These are phyloP conservation scores for Acanthochlamys bracteata DNA, from an alignment of 106 monocot genomes.

Conservation along the genomic window DNA sequence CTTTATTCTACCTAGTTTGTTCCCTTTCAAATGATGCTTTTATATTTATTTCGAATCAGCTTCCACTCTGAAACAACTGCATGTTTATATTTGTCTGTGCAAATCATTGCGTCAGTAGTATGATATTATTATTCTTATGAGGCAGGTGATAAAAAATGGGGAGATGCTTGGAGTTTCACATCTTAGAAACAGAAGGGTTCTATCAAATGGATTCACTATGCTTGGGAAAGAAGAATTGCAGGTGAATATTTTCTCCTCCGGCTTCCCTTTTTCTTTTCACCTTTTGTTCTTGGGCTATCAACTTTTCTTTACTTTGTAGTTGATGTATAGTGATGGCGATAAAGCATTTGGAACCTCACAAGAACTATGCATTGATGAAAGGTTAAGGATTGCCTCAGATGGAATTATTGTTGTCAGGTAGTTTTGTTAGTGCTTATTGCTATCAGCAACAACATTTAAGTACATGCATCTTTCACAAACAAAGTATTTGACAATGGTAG, in stretches of 20 bases:
- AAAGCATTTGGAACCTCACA: slow-evolving; percentile 95
- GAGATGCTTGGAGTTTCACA: slow-evolving; percentile 99
- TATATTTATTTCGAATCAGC: no score
- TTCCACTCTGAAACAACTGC: no score
- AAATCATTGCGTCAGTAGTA: no score
- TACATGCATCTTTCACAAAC: not conserved
- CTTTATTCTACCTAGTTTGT: no score
- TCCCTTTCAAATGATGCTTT: no score
- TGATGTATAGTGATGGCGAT: slow-evolving; percentile 97
- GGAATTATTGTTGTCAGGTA: slow-evolving; percentile 95
- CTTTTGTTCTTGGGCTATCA: not conserved
- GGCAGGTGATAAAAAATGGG: slow-evolving; percentile 93
- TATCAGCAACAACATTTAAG: no score
- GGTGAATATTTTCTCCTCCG: slow-evolving; percentile 19
- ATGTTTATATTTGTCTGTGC: not conserved
- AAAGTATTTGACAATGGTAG: no score
- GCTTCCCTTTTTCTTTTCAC: slow-evolving; percentile 9
- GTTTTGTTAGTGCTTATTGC: no score
- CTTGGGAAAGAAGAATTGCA: slow-evolving; percentile 80
- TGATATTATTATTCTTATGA: not conserved
- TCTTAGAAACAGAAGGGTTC: slow-evolving; percentile 88
- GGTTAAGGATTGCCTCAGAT: slow-evolving; percentile 86
- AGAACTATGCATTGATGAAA: slow-evolving; percentile 93
- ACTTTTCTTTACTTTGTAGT: slow-evolving; percentile 26
- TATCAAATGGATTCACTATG: slow-evolving; percentile 82